Conservation (phyloP, 768 basidiomycete genomes). For the Scleroderma bovista region DNA sequence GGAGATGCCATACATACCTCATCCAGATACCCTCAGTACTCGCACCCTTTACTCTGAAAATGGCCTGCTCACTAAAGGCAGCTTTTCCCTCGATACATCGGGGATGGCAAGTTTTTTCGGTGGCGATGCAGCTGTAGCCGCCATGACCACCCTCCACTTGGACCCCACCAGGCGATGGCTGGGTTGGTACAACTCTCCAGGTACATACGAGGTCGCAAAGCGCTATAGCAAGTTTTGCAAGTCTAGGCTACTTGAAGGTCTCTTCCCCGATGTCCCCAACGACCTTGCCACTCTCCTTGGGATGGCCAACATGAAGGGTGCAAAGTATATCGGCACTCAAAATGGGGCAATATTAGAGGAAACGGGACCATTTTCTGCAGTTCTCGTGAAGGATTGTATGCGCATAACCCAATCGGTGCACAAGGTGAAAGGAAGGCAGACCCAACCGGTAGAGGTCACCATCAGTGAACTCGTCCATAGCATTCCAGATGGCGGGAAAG, state of each 20-base stretch:
- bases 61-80: background rate
- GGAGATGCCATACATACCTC: background rate
- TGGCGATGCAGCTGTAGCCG: slow-evolving; percentile 19
- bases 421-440: slow-evolving; percentile 10
- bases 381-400: slow-evolving; percentile 16
- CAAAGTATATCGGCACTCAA: slow-evolving; percentile 18
- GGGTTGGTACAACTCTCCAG: slow-evolving; percentile 22
- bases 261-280: slow-evolving; percentile 11
- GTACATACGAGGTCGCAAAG: slow-evolving; percentile 17
- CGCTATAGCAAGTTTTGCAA: too few relatives aligned
- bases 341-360: slow-evolving; percentile 23
- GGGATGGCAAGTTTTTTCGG: slow-evolving; percentile 20
- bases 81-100: slow-evolving; percentile 8
- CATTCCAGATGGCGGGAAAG: slow-evolving; percentile 5
- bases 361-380: slow-evolving; percentile 20
- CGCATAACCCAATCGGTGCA: slow-evolving; percentile 3
- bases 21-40: background rate
- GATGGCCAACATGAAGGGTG: slow-evolving; percentile 21
- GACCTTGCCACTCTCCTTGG: slow-evolving; percentile 11
- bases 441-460: slow-evolving; percentile 10
- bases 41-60: background rate
- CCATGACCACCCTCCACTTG: slow-evolving; percentile 18
- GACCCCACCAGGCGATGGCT: slow-evolving; percentile 14
- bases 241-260: slow-evolving; percentile 13
- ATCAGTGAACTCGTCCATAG: slow-evolving; percentile 12